These are phyloP conservation scores for Ligustrum vulgare DNA, from an alignment of 257 asterid species.

Conservation along the genomic window DNA sequence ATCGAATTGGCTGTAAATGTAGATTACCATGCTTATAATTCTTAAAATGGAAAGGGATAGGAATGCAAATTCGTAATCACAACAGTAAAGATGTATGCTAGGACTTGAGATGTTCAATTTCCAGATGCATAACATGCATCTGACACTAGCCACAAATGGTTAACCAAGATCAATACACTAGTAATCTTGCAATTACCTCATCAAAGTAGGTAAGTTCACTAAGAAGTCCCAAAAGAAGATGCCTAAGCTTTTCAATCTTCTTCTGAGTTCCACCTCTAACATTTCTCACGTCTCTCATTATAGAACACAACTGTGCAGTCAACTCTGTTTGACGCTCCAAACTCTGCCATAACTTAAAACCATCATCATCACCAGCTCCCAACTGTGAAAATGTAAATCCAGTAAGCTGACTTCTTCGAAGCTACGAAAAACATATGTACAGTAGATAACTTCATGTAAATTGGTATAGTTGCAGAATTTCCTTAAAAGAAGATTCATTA, in stretches of 20 bases:
- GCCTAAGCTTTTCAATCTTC: constrained; percentile 97
- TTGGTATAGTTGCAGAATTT: neutral
- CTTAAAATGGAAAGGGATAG: constrained; percentile 7
- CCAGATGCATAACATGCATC: constrained; percentile 11
- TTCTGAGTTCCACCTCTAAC: constrained; percentile 93
- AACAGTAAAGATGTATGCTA: neutral
- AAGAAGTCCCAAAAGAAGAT: constrained; percentile 91
- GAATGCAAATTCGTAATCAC: neutral
- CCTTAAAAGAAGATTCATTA: constrained; percentile 1
- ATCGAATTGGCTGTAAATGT: constrained; percentile 84
- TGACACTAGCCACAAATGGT: neutral
- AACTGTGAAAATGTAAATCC: constrained; percentile 46
- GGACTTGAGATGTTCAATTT: neutral
- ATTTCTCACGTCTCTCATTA: constrained; percentile 92
- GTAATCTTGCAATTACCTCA: constrained; percentile 51
- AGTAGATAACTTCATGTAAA: neutral
- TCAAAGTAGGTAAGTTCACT: constrained; percentile 98
- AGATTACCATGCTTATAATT: constrained; percentile 10
- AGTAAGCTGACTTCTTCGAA: constrained; percentile 25
- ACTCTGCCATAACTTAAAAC: constrained; percentile 94
- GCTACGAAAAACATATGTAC: constrained; percentile 6
- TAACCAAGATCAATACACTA: constrained; percentile 10
- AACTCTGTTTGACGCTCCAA: constrained; percentile 93
- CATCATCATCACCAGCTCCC: constrained; percentile 64
- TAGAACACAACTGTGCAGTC: constrained; percentile 92